A percentile compares a stretch with the other conserved stretches of the same genome.
phyloP scores from a whole-genome alignment of 2,329 filamentous ascomycete species.

The Chrysoporthe deuterocubensis region DNA sequence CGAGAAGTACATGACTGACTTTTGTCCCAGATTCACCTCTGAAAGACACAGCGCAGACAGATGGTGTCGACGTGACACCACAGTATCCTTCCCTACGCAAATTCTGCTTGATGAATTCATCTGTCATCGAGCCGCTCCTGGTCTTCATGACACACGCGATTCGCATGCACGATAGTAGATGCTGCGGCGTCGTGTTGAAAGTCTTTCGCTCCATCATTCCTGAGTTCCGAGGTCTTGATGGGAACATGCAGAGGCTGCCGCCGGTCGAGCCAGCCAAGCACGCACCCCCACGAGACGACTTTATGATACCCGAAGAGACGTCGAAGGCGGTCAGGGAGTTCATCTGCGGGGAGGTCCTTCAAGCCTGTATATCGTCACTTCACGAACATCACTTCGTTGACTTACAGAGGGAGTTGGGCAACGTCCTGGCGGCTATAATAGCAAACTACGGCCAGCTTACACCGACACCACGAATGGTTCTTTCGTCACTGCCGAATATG shows the following conservation, averaged over 20 bases:
- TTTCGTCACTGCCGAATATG: slow-evolving; percentile 82
- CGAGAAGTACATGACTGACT: slow-evolving; percentile 18
- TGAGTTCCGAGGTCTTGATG: slow-evolving; percentile 59
- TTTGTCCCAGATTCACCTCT: slow-evolving; percentile 16
- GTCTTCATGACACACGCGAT: slow-evolving; percentile 91
- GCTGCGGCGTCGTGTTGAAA: slow-evolving; percentile 81
- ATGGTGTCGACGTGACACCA: slow-evolving; percentile 14
- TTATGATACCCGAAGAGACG: slow-evolving; percentile 56
- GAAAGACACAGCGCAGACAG: slow-evolving; percentile 13
- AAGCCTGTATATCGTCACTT: slow-evolving; percentile 86
- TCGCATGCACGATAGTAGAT: slow-evolving; percentile 85
- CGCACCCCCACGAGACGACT: slow-evolving; percentile 38
- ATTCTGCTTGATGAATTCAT: slow-evolving; percentile 79
- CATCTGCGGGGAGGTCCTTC: slow-evolving; percentile 85
- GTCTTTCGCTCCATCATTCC: slow-evolving; percentile 86
- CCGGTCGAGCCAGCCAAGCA: slow-evolving; percentile 34
- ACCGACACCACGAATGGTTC: slow-evolving; percentile 71
- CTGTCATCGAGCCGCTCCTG: slow-evolving; percentile 84
- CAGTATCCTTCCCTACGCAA: slow-evolving; percentile 68
- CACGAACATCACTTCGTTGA: slow-evolving; percentile 98
- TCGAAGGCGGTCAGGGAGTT: slow-evolving; percentile 80
- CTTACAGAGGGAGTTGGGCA: slow-evolving; percentile 87
- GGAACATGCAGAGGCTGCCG: slow-evolving; percentile 16
- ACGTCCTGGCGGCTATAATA: slow-evolving; percentile 84
- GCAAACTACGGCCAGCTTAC: slow-evolving; percentile 74